phyloP scores from a whole-genome alignment of 73 alveolate species.

The Tetrahymena thermophila region DNA sequence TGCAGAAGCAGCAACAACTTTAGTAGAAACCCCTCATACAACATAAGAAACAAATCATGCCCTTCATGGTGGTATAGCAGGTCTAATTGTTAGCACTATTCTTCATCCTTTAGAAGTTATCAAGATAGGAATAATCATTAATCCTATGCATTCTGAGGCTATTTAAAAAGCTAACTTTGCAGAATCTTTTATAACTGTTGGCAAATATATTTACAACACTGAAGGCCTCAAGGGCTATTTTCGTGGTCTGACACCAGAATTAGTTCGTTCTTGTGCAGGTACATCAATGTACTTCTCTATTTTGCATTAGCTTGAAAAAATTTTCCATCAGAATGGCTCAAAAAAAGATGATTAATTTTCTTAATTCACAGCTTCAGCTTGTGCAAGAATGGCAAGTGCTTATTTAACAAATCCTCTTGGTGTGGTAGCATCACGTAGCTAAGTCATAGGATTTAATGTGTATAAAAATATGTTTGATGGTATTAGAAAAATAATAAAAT shows the following conservation, averaged over 20 bases:
- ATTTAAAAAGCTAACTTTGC: background rate
- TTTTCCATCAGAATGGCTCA: background rate
- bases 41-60: background rate
- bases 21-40: background rate
- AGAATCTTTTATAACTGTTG: background rate
- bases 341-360: conserved; percentile 3
- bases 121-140: conserved; percentile 24
- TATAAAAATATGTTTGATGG: conserved; percentile 1
- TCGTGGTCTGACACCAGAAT: conserved; percentile 33
- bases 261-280: conserved; percentile 24
- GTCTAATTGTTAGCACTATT: background rate
- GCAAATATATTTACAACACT: background rate
- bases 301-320: background rate
- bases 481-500: background rate
- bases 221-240: conserved; percentile 18
- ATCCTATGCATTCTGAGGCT: background rate
- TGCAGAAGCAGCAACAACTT: background rate
- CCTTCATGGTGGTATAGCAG: background rate
- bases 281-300: conserved; percentile 16
- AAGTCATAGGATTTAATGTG: conserved; percentile 24
- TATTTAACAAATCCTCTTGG: conserved; percentile 25
- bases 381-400: background rate
- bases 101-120: conserved; percentile 23
- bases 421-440: conserved; percentile 10
- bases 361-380: conserved; percentile 17